Evolutionary conservation across 179 eudicot species (phyloP), one percentile per base, ranked within the genome.

Genomic region (Amaranthus tricolor): DNA sequence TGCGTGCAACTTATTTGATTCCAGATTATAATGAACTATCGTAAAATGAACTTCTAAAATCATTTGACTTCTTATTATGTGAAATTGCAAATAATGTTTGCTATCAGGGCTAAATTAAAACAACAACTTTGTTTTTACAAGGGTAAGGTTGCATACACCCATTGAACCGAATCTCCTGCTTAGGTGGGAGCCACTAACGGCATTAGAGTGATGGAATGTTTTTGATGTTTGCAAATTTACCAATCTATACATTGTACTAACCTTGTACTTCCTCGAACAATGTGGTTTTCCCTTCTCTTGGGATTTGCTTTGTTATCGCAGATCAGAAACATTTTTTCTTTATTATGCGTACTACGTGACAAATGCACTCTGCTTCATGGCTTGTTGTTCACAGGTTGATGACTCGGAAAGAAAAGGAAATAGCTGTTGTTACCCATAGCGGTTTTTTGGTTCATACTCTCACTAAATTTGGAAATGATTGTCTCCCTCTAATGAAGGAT

Each of bases 381-480:
- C 47, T 59, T 60, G 48, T 19, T 50, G 53, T 50, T 55, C 21
- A 59, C 84, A 94, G 98, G 98, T 74, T 91, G 74, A 84, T 85
- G 86, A 89, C 92, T 6, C 73, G 92, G 76, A 83, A 90, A 72
- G 98, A 94, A 83, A 91, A 84, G 86, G 97, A 94, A 86, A 94
- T 94, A 80, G 98, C 94, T n/a, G 85, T 94, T 59, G 97, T 94
- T 63, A 92, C 97, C 48, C 98, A 94, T 78, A 91, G 96, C 83
- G 98, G 96, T 45, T 91, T 91, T 85, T 82, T 92, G 81, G 77
- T 81, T 82, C 97, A 90, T 75, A 90, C 97, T 16, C 84, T 92
- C 48, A 79, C 56, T 70, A 80, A 76, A 47, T 88, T 88, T 77
- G 97, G 94, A 67, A 79, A 86, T 63, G 92, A 89, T 61, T 85